Percentiles rank a stretch among this genome's conserved stretches.
These are phyloP conservation scores for Microstegium vimineum DNA, from an alignment of 176 grass and related monocot species.

Conservation along the genomic window DNA sequence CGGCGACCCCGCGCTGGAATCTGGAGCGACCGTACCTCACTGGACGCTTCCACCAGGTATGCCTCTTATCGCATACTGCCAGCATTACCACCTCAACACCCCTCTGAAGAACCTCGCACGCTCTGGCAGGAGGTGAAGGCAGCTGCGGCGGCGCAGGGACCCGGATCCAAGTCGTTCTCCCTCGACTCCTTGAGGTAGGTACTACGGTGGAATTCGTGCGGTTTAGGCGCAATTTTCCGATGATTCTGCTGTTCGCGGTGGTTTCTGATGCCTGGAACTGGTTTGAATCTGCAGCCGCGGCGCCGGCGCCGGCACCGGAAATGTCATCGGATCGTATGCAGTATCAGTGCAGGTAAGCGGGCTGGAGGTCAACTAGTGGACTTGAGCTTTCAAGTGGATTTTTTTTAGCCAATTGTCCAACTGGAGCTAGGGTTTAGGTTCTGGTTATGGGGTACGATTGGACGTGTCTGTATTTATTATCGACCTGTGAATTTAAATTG, in stretches of 20 bases:
- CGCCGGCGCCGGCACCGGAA: slow-evolving; percentile 53
- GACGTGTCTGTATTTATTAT: neutral
- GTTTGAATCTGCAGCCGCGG: slow-evolving; percentile 48
- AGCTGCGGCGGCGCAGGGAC: slow-evolving; percentile 32
- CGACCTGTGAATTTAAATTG: neutral
- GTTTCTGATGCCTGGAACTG: slow-evolving; percentile 21
- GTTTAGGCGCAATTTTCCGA: neutral
- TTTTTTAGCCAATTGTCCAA: neutral
- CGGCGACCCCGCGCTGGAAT: slow-evolving; percentile 81
- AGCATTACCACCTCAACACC: neutral
- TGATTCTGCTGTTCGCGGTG: neutral
- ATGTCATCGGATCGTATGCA: slow-evolving; percentile 82
- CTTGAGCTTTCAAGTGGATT: neutral
- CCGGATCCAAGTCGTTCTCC: slow-evolving; percentile 58
- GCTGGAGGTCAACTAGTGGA: neutral
- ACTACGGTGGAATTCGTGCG: neutral
- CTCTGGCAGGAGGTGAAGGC: slow-evolving; percentile 64
- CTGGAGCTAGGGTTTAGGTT: slow-evolving; percentile 26
- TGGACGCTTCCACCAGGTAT: slow-evolving; percentile 87
- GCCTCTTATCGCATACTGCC: neutral
- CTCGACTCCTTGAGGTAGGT: slow-evolving; percentile 59
- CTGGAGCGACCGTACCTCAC: slow-evolving; percentile 88
- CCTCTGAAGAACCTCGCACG: neutral
- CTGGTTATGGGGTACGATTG: neutral
- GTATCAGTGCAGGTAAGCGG: slow-evolving; percentile 77